Percentiles rank a stretch among this genome's conserved stretches.
These are phyloP conservation scores for Pseudogymnoascus sp. DNA, from an alignment of 2,329 filamentous ascomycete species.

Conservation along the genomic window DNA sequence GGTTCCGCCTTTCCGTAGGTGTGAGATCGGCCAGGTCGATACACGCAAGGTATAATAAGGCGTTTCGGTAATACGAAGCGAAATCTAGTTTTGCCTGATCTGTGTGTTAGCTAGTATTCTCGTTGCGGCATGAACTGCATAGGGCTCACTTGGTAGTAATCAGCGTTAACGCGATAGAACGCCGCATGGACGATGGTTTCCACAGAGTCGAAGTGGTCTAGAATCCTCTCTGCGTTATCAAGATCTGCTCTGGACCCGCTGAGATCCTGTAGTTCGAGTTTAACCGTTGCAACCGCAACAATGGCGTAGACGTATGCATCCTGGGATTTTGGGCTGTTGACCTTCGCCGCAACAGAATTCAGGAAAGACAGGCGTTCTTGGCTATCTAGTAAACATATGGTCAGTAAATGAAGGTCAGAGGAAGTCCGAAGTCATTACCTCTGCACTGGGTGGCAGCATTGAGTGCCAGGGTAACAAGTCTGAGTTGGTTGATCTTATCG, in stretches of 20 bases:
- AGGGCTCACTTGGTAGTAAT: conserved; percentile 70
- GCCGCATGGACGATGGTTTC: conserved; percentile 92
- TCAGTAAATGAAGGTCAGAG: conserved; percentile 3
- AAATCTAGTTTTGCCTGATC: conserved; percentile 73
- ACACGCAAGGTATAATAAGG: conserved; percentile 94
- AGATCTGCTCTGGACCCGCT: conserved; percentile 81
- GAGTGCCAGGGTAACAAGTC: conserved; percentile 85
- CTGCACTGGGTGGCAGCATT: conserved; percentile 78
- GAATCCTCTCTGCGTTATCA: conserved; percentile 75
- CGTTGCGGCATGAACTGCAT: background rate
- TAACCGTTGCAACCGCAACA: conserved; percentile 80
- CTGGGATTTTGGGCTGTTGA: conserved; percentile 86
- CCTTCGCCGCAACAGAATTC: conserved; percentile 72
- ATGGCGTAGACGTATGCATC: conserved; percentile 93
- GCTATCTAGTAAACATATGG: conserved; percentile 53
- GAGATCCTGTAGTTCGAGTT: conserved; percentile 70
- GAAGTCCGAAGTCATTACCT: conserved; percentile 41
- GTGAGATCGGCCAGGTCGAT: conserved; percentile 74
- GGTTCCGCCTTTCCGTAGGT: conserved; percentile 65
- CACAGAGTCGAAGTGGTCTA: conserved; percentile 89
- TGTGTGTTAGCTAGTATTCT: conserved; percentile 16
- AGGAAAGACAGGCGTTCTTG: conserved; percentile 81
- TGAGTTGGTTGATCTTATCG: conserved; percentile 98
- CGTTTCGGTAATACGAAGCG: conserved; percentile 93
- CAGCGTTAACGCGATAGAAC: conserved; percentile 92